Base-by-base conservation (phyloP, 78 protist genomes). In the Dictyostelium citrinum region DNA sequence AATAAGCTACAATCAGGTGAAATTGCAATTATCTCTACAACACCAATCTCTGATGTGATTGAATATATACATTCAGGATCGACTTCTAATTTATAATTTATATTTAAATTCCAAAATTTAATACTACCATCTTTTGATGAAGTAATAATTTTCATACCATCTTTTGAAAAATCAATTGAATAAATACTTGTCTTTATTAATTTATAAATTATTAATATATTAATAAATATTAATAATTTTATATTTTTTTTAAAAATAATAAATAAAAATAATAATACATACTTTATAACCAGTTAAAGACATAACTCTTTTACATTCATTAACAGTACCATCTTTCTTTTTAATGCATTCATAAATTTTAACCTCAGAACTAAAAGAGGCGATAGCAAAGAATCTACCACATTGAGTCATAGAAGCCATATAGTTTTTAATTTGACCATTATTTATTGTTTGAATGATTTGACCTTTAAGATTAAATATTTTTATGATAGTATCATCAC, bases 271-370 rank as follows among this genome's bases (percentile, higher is more conserved):
- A 43, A 74, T 20, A 14, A 72, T 67, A 58, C 46, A 22, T 80
- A 80, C 84, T 58, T 76, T 88, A 46, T 78, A 88, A 14, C 93
- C 93, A 43, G 93, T 49, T 31, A 88, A 78, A 9, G 68, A 67
- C 76, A 78, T 78, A 22, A 72, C 93, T 46, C 77, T 58, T 76
- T 33, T 61, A 88, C 86, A 61, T 49, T 88, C 74, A 79, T 79
- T 84, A 46, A 78, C 29, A 4, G 78, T 49, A 33, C 80, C 80
- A 67, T 88, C 93, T 24, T 72, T 58, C 45, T 88, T 88, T 16
- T 41, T 17, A 12, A 46, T 33, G 4, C 72, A 68, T 68, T 88
- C 93, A 79, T 72, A 88, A 8, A 88, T 67, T 33, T 88, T 88
- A 2, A 88, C 79, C 31, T 88, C 93, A 22, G 74, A 45, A 11